Evolutionary conservation across 2,329 filamentous ascomycete genomes (phyloP).

Genomic region (Penicillium sp.): DNA sequence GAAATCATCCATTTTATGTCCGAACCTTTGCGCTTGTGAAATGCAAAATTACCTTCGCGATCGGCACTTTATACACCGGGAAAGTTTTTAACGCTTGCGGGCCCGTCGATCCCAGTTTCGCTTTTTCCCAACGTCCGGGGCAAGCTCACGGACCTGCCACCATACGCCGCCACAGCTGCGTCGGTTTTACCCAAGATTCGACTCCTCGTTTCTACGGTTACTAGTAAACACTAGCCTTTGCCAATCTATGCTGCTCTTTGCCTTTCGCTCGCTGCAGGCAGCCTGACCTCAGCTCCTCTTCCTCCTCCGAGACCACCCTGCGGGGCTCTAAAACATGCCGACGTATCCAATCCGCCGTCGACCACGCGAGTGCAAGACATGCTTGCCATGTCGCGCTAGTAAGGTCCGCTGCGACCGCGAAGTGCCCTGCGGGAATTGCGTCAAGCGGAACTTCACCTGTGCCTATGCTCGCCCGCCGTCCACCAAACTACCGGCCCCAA

Average conservation of each 20-base stretch:
- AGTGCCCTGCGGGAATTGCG: conserved; percentile 42
- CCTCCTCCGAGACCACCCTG: conserved; percentile 9
- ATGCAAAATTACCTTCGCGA: neutral
- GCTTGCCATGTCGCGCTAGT: conserved; percentile 49
- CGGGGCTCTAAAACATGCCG: conserved; percentile 27
- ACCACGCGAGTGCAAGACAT: conserved; percentile 47
- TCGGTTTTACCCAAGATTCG: conserved; percentile 1
- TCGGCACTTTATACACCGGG: conserved; percentile 6
- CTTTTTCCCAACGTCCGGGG: conserved; percentile 1
- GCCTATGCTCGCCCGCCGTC: conserved; percentile 35
- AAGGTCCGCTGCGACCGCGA: conserved; percentile 51
- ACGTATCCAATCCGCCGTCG: conserved; percentile 38
- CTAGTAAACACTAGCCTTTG: neutral
- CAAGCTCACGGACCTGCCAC: conserved; percentile 3
- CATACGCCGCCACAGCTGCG: neutral
- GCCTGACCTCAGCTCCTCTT: conserved; percentile 4
- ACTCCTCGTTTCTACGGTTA: neutral
- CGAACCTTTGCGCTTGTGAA: neutral
- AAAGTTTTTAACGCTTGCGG: neutral
- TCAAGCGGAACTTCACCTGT: conserved; percentile 42
- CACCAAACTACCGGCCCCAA: conserved; percentile 11
- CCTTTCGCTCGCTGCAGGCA: conserved; percentile 14
- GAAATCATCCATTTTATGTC: conserved; percentile 19
- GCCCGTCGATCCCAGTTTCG: neutral
- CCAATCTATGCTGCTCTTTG: conserved; percentile 15